These are phyloP conservation scores for Sambucus nigra DNA, from an alignment of 129 eudicot genomes.

Conservation along the genomic window DNA sequence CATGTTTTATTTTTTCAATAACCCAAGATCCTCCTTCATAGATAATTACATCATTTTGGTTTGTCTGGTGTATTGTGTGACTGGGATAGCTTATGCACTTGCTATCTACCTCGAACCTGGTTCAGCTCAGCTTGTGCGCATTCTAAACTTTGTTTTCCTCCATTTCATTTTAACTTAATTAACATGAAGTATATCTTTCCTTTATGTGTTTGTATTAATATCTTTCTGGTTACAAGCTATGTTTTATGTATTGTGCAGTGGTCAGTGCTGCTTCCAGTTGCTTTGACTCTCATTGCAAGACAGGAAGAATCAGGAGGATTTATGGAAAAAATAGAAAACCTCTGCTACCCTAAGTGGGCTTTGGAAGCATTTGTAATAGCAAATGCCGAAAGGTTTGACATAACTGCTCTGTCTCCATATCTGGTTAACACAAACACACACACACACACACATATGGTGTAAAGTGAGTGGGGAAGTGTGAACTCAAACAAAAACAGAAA, in stretches of 20 bases:
- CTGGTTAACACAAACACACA: neutral
- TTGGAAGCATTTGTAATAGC: conserved; percentile 86
- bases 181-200: neutral
- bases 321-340: conserved; percentile 26
- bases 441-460: too few species aligned
- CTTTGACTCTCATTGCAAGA: conserved; percentile 72
- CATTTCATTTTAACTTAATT: neutral
- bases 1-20: conserved; percentile 92
- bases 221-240: conserved; percentile 1
- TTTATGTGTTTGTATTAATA: neutral
- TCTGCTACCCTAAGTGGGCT: conserved; percentile 84
- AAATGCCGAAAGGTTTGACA: conserved; percentile 75
- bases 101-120: conserved; percentile 92
- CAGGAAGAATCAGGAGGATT: conserved; percentile 35
- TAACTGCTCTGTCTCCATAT: neutral
- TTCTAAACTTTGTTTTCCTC: neutral
- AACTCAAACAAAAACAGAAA: too few species aligned
- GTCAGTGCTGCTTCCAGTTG: conserved; percentile 95
- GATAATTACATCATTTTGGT: conserved; percentile 72
- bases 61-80: conserved; percentile 85
- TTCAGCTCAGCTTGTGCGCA: conserved; percentile 78
- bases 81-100: conserved; percentile 83
- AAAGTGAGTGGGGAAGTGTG: too few species aligned
- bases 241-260: conserved; percentile 42
- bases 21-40: conserved; percentile 67